Evolutionary conservation across 139 green algal species (phyloP), one percentile per base, ranked within the genome.

Genomic region (Coelastrella sp.): DNA sequence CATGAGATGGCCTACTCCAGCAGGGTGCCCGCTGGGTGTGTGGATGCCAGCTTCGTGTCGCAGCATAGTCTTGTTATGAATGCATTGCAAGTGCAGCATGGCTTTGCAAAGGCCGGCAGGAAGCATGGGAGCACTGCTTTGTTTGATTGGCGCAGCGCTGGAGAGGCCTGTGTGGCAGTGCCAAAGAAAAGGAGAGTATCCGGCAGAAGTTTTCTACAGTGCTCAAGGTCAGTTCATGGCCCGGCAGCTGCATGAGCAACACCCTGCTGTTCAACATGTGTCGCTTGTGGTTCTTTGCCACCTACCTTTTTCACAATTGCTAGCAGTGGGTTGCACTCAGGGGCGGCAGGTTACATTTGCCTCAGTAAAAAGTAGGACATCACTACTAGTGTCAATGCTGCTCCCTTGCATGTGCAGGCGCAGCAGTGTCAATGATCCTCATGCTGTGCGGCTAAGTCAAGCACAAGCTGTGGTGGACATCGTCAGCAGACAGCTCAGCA

Each of bases 1-100:
- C 45, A 9, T 13, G 15, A 57, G 11, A 19, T n/a, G 19, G 37
- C 9, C 0, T 63, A 34, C 41, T 38, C 2, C 41, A 79, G 23
- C 41, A 21, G 19, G 11, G 53, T 64, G 53, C 19, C 11, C 7
- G 19, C 21, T 1, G 17, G 17, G 5, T 21, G 19, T 32, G 21
- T n/a, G 19, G 30, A 21, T 27, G 17, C 23, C 21, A 77, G 37
- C 38, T 19, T 1, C 40, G 15, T 77, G 23, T 77, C 50, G 45
- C 73, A 81, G 45, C 73, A 83, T 51, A 83, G 51, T 17, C 30
- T 83, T 27, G 57, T 69, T n/a, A 45, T 48, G 15, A 67, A 37
- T n/a, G 73, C 73, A 35, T 34, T 81, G 73, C 32, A 67, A 38
- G 15, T 81, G 15, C 76, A 84, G 53, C n/a, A 71, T 4, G 13